Evolutionary conservation across 192 early-diverging fungal genomes (phyloP).

Genomic region (Helicostylum pulchrum): DNA sequence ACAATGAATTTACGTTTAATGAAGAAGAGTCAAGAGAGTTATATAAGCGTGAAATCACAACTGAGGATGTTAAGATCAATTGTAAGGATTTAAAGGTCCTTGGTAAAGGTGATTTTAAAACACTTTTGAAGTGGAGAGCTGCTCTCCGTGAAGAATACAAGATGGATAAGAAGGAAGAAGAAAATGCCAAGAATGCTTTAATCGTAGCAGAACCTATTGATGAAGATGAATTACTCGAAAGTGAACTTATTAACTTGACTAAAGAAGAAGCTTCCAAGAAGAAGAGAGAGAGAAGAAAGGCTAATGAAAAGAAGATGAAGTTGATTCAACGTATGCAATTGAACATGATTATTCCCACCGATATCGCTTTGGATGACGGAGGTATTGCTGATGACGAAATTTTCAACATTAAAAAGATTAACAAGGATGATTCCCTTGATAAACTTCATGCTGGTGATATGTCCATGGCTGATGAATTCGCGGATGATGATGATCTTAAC

Average conservation of each 20-base stretch:
- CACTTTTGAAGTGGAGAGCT: slow-evolving; percentile 86
- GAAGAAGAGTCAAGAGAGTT: slow-evolving; percentile 63
- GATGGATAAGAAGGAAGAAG: slow-evolving; percentile 49
- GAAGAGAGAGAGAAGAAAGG: slow-evolving; percentile 57
- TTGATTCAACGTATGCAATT: slow-evolving; percentile 73
- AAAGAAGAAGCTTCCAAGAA: slow-evolving; percentile 45
- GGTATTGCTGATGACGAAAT: slow-evolving; percentile 50
- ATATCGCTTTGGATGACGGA: slow-evolving; percentile 70
- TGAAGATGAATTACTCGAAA: slow-evolving; percentile 56
- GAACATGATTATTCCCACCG: slow-evolving; percentile 73
- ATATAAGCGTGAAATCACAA: slow-evolving; percentile 62
- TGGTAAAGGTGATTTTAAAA: slow-evolving; percentile 92
- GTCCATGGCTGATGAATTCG: slow-evolving; percentile 55
- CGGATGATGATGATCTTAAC: slow-evolving; percentile 14
- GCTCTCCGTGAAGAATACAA: slow-evolving; percentile 59
- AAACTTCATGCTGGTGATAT: slow-evolving; percentile 55
- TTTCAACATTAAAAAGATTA: slow-evolving; percentile 54
- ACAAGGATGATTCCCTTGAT: slow-evolving; percentile 46
- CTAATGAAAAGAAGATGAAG: slow-evolving; percentile 68
- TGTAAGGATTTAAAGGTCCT: slow-evolving; percentile 89
- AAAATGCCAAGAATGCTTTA: slow-evolving; percentile 35
- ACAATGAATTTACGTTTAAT: slow-evolving; percentile 74
- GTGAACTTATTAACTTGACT: slow-evolving; percentile 44
- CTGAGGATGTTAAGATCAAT: slow-evolving; percentile 73
- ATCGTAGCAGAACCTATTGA: slow-evolving; percentile 47